Percentiles rank a stretch among this genome's conserved stretches.
Evolutionary conservation across 257 asterid species (phyloP).

Genomic region (Forsythia viridissima): DNA sequence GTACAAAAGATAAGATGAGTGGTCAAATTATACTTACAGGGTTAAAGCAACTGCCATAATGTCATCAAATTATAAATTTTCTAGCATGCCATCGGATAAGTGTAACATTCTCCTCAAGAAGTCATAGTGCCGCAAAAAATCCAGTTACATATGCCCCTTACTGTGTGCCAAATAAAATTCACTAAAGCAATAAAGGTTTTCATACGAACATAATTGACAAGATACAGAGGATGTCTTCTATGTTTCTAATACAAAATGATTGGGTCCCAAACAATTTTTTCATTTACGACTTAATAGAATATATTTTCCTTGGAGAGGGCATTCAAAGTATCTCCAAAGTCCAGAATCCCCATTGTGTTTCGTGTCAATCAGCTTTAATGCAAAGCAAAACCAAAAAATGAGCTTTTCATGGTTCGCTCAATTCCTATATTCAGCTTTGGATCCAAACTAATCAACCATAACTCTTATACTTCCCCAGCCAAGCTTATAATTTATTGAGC

Average conservation of each 20-base stretch:
- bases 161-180: neutral
- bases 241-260: neutral
- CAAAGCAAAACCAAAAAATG: neutral
- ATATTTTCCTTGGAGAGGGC: neutral
- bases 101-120: neutral
- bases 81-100: neutral
- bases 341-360: neutral
- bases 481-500: neutral
- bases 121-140: neutral
- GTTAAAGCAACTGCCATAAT: neutral
- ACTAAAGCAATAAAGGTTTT: neutral
- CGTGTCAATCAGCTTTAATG: neutral
- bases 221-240: neutral
- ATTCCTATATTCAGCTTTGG: neutral
- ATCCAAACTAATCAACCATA: neutral
- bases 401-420: neutral
- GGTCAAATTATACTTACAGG: neutral
- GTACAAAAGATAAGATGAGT: neutral
- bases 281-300: neutral
- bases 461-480: neutral
- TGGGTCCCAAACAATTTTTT: neutral
- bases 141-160: neutral
- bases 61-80: neutral
- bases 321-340: neutral
- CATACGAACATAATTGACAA: no score